Evolutionary conservation across 495 filamentous ascomycete genomes (phyloP), one percentile per base, ranked within the genome.

Genomic region (Talaromyces wortmannii): DNA sequence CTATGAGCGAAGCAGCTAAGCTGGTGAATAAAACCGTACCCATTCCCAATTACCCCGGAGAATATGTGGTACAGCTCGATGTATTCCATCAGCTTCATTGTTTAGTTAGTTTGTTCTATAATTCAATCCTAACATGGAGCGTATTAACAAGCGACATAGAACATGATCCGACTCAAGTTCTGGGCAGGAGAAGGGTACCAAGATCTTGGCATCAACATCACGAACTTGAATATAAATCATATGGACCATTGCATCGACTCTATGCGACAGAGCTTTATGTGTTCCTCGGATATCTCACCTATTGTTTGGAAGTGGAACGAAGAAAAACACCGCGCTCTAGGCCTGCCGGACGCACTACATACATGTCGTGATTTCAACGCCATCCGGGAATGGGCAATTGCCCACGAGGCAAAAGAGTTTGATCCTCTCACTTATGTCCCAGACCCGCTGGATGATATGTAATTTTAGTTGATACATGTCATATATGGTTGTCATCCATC

Each of bases 41-140:
- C 12, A 56, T 57, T 15, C 16, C 48, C 13, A 31, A 57, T 16
- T 48, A 60, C 47, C 50, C 54, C 8, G 60, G 55, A 13, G 23
- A 63, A 10, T 63, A 63, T 55, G 31, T 52, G 45, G 57, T 63
- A 5, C 50, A 23, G 2, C 31, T 66, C 5, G 63, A 66, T 42
- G 61, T 66, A 5, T 66, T 66, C 47, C 63, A 66, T 53, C 63
- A 66, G 45, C 59, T 66, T 31, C 63, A 66, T 47, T 66, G 63
- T 46, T 45, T 66, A 17, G 61, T 63, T 43, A 46, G 58, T 33
- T 15, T 18, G 40, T 45, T 31, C 16, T 55, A 10, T 16, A 43
- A 40, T 44, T 51, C 16, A 3, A 15, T 40, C 16, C 33, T 51
- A 50, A 45, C 30, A 23, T 30, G 8, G 31, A 13, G 15, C 29